These are phyloP conservation scores for Penicillium olsonii DNA, from an alignment of 2,329 filamentous ascomycete genomes.

Conservation along the genomic window DNA sequence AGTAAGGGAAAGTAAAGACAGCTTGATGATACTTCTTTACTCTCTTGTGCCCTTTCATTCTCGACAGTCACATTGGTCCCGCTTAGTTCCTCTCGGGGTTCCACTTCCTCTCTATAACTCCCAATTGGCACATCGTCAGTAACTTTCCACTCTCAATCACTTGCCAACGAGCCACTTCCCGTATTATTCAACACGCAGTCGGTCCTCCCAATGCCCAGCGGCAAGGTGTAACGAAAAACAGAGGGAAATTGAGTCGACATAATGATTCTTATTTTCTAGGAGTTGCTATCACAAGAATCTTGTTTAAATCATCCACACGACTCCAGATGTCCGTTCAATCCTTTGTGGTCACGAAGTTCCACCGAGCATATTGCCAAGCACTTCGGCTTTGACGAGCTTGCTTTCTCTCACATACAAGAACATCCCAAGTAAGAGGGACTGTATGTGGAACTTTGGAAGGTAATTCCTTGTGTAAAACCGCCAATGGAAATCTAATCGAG, in stretches of 20 bases:
- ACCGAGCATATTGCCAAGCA: not conserved
- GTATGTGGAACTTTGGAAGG: conserved; percentile 4
- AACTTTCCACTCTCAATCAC: too few species aligned
- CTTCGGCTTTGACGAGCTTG: not conserved
- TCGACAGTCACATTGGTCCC: too few species aligned
- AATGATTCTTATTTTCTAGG: not conserved
- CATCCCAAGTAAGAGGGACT: not conserved
- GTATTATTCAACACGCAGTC: too few species aligned
- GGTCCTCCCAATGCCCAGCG: too few species aligned
- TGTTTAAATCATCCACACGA: conserved; percentile 3
- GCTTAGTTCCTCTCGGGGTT: too few species aligned
- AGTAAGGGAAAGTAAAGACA: too few species aligned
- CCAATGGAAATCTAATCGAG: conserved; percentile 4
- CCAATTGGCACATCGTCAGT: too few species aligned
- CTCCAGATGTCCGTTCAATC: not conserved
- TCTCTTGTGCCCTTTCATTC: too few species aligned
- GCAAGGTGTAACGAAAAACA: too few species aligned
- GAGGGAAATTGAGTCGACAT: not conserved
- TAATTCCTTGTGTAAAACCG: not conserved
- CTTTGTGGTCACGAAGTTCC: not conserved
- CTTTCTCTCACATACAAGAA: conserved; percentile 14
- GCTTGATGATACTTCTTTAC: too few species aligned
- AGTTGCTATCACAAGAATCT: not conserved
- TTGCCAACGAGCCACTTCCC: too few species aligned
- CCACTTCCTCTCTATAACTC: too few species aligned